Base-by-base conservation (phyloP, 1,139 yeast species). In the Saccharomycopsis crataegensis region DNA sequence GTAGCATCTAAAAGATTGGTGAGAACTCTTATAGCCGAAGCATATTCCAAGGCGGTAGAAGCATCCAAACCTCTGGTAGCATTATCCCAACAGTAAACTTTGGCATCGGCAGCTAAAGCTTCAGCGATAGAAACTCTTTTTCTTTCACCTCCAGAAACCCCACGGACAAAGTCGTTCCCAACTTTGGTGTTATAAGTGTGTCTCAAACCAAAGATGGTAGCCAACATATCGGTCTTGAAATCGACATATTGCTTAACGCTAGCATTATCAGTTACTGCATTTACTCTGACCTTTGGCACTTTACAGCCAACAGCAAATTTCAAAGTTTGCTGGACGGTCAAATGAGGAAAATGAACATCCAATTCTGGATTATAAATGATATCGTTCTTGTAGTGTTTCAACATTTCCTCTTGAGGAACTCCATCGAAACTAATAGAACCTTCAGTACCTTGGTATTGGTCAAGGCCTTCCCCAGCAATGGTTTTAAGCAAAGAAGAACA, bases 31-130 rank as follows among this genome's bases (percentile, higher is more conserved):
- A 76, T 67, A 46, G 78, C 77, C 53, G 66, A 65, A 11, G 76
- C 70, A 59, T 71, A 76, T 59, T 77, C 81, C 56, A 77, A 68
- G 16, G 81, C 81, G 16, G 80, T 76, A 2, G 80, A 71, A 14
- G 81, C 75, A 62, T 74, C 71, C 43, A 67, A 55, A 61, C 82
- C 82, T 61, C 79, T 72, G 8, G 82, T 77, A 32, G 80, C 78
- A 60, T 77, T 77, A 65, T 77, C 81, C 82, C 81, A 77, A 61
- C 78, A 69, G 60, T 76, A 76, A 38, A 77, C 63, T 37, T 74
- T 67, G 44, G 75, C 79, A 51, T 72, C 67, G 52, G 77, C 73
- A 32, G 75, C 73, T 59, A 73, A 67, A 2, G 78, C 76, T 63
- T 75, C 79, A 32, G 77, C 76, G 57, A 73, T 72, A 3, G 76